phyloP scores from a whole-genome alignment of 2,329 filamentous ascomycete genomes.

The Cladosporium phlei region DNA sequence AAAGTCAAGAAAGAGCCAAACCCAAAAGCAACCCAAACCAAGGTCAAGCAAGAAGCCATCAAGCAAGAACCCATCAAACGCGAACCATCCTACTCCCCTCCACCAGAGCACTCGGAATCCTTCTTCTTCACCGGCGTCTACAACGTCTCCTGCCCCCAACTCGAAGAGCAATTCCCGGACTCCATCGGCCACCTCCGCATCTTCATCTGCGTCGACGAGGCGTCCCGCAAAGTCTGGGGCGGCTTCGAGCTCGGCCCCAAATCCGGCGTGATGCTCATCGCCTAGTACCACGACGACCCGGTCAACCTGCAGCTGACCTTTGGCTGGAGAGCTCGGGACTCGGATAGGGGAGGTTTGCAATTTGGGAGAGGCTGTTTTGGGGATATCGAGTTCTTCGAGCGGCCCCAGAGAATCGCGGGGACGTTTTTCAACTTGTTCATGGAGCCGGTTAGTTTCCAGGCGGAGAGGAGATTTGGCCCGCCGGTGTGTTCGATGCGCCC shows the following conservation, averaged over 20 bases:
- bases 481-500: no score
- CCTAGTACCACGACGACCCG: constrained; percentile 23
- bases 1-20: not conserved
- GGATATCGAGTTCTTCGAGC: constrained; percentile 27
- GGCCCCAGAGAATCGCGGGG: constrained; percentile 23
- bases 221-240: constrained; percentile 42
- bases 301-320: constrained; percentile 17
- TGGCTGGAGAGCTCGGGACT: constrained; percentile 32
- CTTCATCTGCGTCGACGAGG: constrained; percentile 36
- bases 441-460: constrained; percentile 27
- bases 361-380: constrained; percentile 35
- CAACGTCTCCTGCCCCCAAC: constrained; percentile 29
- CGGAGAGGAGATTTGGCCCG: constrained; percentile 21
- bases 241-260: constrained; percentile 42
- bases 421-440: constrained; percentile 27
- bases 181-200: constrained; percentile 29
- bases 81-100: no score
- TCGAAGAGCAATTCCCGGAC: constrained; percentile 18
- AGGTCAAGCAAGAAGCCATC: not conserved
- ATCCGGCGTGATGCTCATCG: constrained; percentile 41
- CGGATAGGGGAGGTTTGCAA: constrained; percentile 20
- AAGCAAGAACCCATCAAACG: constrained; percentile 16
- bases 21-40: no score
- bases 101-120: constrained; percentile 13
- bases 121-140: constrained; percentile 46